phyloP scores from a whole-genome alignment of 495 filamentous ascomycete species.

The Penicillium herquei region DNA sequence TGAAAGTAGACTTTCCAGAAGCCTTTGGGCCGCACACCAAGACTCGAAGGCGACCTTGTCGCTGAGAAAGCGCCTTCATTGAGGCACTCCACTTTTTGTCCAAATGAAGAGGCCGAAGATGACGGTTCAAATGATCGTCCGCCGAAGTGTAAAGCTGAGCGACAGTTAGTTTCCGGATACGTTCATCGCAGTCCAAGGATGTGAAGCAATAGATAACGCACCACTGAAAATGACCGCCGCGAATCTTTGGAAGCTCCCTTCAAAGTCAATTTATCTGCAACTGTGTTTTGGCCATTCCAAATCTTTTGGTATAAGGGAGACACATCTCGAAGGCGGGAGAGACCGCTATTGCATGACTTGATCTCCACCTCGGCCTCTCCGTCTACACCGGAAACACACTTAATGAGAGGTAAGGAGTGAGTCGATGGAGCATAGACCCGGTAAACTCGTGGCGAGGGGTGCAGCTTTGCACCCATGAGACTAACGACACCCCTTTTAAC shows the following conservation, averaged over 20 bases:
- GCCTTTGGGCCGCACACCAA: slow-evolving; percentile 78
- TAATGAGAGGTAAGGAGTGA: slow-evolving; percentile 73
- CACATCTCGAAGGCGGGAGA: slow-evolving; percentile 58
- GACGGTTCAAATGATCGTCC: slow-evolving; percentile 47
- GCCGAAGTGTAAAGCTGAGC: slow-evolving; percentile 44
- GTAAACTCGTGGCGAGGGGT: slow-evolving; percentile 48
- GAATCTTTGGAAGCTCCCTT: slow-evolving; percentile 21
- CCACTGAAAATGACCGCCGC: slow-evolving; percentile 44
- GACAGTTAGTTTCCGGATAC: slow-evolving; percentile 8
- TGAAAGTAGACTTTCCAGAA: slow-evolving; percentile 85
- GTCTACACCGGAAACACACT: slow-evolving; percentile 48
- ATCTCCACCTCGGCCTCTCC: slow-evolving; percentile 51
- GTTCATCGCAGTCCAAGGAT: background rate
- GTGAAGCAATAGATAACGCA: slow-evolving; percentile 20
- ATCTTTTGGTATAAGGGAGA: slow-evolving; percentile 70
- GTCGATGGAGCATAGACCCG: slow-evolving; percentile 72
- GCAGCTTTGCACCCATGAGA: slow-evolving; percentile 63
- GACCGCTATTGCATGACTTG: slow-evolving; percentile 50
- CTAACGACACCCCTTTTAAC: slow-evolving; percentile 63
- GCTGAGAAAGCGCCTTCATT: slow-evolving; percentile 39
- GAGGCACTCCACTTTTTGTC: slow-evolving; percentile 62
- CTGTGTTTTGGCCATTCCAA: slow-evolving; percentile 60
- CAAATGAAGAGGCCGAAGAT: slow-evolving; percentile 60
- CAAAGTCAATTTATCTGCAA: slow-evolving; percentile 38
- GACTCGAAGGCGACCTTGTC: slow-evolving; percentile 39